phyloP scores from a whole-genome alignment of 2,329 filamentous ascomycete species.

The Aspergillus chevalieri region DNA sequence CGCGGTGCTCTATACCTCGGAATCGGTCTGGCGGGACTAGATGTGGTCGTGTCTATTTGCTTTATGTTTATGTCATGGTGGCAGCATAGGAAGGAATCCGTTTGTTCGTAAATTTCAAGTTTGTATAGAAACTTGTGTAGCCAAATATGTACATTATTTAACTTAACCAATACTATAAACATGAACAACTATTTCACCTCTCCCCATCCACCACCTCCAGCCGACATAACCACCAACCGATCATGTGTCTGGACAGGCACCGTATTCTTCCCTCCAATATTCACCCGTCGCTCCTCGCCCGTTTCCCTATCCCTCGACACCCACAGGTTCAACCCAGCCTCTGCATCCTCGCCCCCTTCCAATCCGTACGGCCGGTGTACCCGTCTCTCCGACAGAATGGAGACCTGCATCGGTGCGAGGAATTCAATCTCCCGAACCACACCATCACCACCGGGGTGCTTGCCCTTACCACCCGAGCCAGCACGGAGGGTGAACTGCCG shows the following conservation, averaged over 20 bases:
- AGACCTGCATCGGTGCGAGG: constrained; percentile 70
- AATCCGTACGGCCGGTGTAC: constrained; percentile 77
- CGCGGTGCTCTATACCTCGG: constrained; percentile 37
- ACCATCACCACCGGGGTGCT: constrained; percentile 67
- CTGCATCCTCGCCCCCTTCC: constrained; percentile 71
- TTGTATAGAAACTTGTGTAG: constrained; percentile 1
- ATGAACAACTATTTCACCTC: constrained; percentile 7
- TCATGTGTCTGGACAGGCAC: constrained; percentile 55
- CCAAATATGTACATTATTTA: not conserved
- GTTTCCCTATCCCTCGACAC: constrained; percentile 62
- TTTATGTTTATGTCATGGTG: constrained; percentile 14
- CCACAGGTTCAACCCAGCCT: constrained; percentile 82
- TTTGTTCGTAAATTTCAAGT: not conserved
- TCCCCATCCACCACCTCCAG: constrained; percentile 45
- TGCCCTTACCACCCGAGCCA: constrained; percentile 61
- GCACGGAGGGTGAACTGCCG: constrained; percentile 63
- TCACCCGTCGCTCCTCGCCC: constrained; percentile 48
- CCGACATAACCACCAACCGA: constrained; percentile 56
- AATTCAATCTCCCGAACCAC: constrained; percentile 81
- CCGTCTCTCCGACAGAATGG: constrained; percentile 69
- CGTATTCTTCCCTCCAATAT: constrained; percentile 59
- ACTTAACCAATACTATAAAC: not conserved
- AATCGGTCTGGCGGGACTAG: constrained; percentile 25
- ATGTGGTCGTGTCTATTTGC: constrained; percentile 13
- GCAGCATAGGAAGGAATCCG: not conserved